phyloP scores from a whole-genome alignment of 176 grass and related monocot species.

The Cenchrus americanus region DNA sequence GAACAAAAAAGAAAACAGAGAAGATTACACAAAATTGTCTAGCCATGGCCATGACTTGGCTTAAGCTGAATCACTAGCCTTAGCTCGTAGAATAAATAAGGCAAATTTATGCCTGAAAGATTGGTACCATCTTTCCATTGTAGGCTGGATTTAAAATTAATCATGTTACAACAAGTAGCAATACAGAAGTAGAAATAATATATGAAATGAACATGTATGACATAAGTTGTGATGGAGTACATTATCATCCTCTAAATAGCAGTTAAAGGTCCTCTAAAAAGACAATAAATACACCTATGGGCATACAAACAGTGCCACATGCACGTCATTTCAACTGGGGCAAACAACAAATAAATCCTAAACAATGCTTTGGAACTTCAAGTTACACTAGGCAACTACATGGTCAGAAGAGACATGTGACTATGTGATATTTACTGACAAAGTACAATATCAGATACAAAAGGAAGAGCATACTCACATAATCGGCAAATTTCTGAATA shows the following conservation, averaged over 20 bases:
- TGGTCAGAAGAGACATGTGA: not conserved
- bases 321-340: not conserved
- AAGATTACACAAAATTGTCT: not conserved
- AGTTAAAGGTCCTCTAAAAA: not conserved
- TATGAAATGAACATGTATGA: slow-evolving; percentile 21
- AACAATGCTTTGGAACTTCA: not conserved
- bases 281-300: slow-evolving; percentile 6
- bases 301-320: not conserved
- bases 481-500: slow-evolving; percentile 99
- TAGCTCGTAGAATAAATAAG: not conserved
- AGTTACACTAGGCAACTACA: not conserved
- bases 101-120: not conserved
- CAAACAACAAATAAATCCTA: not conserved
- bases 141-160: not conserved
- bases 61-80: not conserved
- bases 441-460: not conserved
- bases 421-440: slow-evolving; percentile 6
- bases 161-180: not conserved
- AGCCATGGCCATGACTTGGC: not conserved
- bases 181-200: not conserved
- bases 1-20: not conserved
- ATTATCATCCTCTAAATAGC: not conserved
- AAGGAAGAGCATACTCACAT: slow-evolving; percentile 55
- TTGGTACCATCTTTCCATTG: not conserved
- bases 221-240: slow-evolving; percentile 1